phyloP scores from a whole-genome alignment of 2,329 filamentous ascomycete species.

The Neonectria sp. region DNA sequence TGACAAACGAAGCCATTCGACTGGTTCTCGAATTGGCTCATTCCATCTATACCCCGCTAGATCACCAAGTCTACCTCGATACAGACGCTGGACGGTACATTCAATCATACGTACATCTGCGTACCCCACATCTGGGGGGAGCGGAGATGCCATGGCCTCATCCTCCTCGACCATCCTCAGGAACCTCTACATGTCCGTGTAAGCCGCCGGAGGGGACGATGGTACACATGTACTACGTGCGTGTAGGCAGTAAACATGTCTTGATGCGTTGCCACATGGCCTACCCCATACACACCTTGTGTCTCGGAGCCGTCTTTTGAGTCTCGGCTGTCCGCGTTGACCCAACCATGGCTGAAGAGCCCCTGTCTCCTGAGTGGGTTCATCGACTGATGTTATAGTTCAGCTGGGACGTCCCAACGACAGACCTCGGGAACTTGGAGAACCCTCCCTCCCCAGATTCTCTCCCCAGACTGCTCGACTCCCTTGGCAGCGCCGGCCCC shows the following conservation, averaged over 20 bases:
- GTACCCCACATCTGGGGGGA: constrained; percentile 23
- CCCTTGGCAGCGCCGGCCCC: neutral
- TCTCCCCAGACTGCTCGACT: constrained; percentile 16
- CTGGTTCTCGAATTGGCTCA: neutral
- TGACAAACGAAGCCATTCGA: constrained; percentile 15
- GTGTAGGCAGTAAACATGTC: constrained; percentile 2
- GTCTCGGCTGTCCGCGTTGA: constrained; percentile 1
- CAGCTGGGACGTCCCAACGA: constrained; percentile 19
- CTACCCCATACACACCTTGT: constrained; percentile 20
- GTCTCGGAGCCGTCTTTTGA: constrained; percentile 23
- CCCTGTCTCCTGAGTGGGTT: constrained; percentile 21
- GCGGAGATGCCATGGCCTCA: constrained; percentile 18
- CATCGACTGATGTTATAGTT: constrained; percentile 19
- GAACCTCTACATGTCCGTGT: constrained; percentile 25
- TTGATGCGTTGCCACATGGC: constrained; percentile 25
- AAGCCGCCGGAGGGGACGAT: constrained; percentile 15
- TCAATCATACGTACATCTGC: neutral
- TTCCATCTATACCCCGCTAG: constrained; percentile 5
- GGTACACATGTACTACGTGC: neutral
- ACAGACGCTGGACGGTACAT: constrained; percentile 1
- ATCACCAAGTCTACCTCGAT: constrained; percentile 17
- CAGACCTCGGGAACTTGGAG: constrained; percentile 9
- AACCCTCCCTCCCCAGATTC: constrained; percentile 17
- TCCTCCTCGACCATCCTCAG: constrained; percentile 20
- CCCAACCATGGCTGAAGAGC: constrained; percentile 14